Evolutionary conservation across 306 rosid species (phyloP), one percentile per base, ranked within the genome.

Genomic region (Neltuma alba): DNA sequence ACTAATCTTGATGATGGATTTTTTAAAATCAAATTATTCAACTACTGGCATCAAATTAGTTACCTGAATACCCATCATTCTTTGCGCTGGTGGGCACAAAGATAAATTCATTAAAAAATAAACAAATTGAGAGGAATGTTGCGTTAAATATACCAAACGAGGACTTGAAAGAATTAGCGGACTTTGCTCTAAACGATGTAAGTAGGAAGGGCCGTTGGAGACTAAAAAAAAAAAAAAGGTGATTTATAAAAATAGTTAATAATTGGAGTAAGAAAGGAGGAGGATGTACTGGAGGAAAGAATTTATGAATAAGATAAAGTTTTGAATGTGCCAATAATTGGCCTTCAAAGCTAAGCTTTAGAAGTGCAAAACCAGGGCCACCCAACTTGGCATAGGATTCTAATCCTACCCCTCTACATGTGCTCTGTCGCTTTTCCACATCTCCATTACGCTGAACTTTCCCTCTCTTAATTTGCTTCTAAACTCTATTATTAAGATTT

Each of bases 371-470:
- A 79, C 41, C n/a, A 82, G 85, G 87, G 72, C 88, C 91, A 71
- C 85, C 86, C 83, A 89, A 86, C 28, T 58, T 71, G 70, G 61
- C 94, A 91, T 91, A 79, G 96, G 96, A 93, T 91, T 85, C 97
- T 80, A 81, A 89, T 76, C 72, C 81, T 74, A 78, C 70, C 50
- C 82, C 27, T 0, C 85, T 90, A 89, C 93, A 73, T 84, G 89
- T 82, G 88, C 15, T 64, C 84, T 87, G 93, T 90, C 90, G 55
- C 85, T 82, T 88, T 84, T 54, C 80, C 52, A 52, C 74, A 63
- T 74, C 74, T 74, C 57, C 68, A 79, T 85, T 52, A 52, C 64
- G 50, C 58, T 48, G 78, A 83, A 81, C 88, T 81, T 85, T 84
- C 86, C 87, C 87, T 77, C 18, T n/a, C n/a, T n/a, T n/a, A n/a